Percentiles rank a stretch among this genome's conserved stretches.
These are phyloP conservation scores for Sclerotinia nivalis DNA, from an alignment of 2,329 filamentous ascomycete genomes.

Conservation along the genomic window DNA sequence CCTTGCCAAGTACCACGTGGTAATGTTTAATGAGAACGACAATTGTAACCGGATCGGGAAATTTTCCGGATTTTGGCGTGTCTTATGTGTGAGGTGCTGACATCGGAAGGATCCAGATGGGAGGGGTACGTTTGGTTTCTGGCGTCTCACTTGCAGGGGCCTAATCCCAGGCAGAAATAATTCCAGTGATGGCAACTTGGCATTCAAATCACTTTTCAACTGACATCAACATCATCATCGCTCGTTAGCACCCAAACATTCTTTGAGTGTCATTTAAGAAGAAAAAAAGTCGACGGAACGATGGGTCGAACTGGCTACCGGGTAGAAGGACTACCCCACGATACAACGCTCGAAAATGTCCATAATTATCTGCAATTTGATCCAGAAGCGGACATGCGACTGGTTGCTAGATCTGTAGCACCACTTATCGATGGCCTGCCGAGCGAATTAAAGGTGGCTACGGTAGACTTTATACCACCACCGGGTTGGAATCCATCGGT, in stretches of 20 bases:
- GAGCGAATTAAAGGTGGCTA: slow-evolving; percentile 19
- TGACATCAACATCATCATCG: not conserved
- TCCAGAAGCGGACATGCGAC: not conserved
- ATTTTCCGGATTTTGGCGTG: not conserved
- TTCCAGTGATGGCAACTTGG: not conserved
- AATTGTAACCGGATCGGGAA: not conserved
- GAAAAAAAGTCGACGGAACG: not conserved
- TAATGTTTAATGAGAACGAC: not conserved
- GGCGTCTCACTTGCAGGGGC: not conserved
- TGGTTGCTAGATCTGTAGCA: slow-evolving; percentile 18
- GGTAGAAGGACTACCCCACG: slow-evolving; percentile 19
- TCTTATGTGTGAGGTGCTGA: not conserved
- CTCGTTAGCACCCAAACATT: no score
- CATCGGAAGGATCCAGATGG: slow-evolving; percentile 3
- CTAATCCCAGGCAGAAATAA: not conserved
- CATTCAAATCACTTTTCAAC: not conserved
- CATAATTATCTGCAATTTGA: slow-evolving; percentile 20
- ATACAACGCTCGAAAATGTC: slow-evolving; percentile 18
- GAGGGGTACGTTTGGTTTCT: not conserved
- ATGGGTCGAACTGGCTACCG: slow-evolving; percentile 23
- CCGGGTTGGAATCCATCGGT: slow-evolving; percentile 12
- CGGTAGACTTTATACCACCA: slow-evolving; percentile 22
- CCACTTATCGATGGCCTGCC: slow-evolving; percentile 12
- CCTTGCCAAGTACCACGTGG: slow-evolving; percentile 6
- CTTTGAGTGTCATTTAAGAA: not conserved